Evolutionary conservation across 257 asterid genomes (phyloP), one percentile per base, ranked within the genome.

Genomic region (Nicotiana obtusifolia): DNA sequence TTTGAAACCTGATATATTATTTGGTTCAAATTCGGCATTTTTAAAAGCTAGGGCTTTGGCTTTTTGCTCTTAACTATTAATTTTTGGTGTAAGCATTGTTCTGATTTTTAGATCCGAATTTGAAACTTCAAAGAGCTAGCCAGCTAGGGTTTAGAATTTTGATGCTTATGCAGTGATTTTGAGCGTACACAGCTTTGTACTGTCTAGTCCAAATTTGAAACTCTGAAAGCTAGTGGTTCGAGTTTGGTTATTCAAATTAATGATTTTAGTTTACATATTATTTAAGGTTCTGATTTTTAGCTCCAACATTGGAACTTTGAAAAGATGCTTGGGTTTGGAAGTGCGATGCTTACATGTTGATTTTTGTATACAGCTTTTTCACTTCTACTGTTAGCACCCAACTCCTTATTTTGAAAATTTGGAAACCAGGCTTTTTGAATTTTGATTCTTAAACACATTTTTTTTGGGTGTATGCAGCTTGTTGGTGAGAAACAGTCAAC

Each of bases 401-500:
- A 15, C 22, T 73, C 35, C 24, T 26, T 33, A 68, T 68, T 68
- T 44, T 73, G 60, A 8, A 22, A 20, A 56, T 37, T 17, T 22
- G 41, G 14, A 44, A 47, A 73, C 20, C 47, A 14, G 9, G 16
- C 37, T 44, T 44, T 75, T 15, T 16, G 44, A 75, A 75, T 75
- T 11, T 17, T 75, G 60, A 71, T 75, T 7, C 60, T 26, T 49
- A 17, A 49, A 75, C 4, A 3, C 7, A 0, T 75, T 49, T 49
- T 0, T 16, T 15, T 56, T 49, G 7, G 62, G 80, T 75, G 80
- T 52, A 75, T 26, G 26, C 62, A 75, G 80, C 24, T 75, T 75
- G 26, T 33, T 49, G 64, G 79, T 47, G 83, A 65, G 17, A 65
- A 52, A 80, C 30, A 41, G 7, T 76, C 87, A 92, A 83, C 83